Base-by-base conservation (phyloP, 2,329 filamentous ascomycete species). In the Scleromitrula shiraiana region DNA sequence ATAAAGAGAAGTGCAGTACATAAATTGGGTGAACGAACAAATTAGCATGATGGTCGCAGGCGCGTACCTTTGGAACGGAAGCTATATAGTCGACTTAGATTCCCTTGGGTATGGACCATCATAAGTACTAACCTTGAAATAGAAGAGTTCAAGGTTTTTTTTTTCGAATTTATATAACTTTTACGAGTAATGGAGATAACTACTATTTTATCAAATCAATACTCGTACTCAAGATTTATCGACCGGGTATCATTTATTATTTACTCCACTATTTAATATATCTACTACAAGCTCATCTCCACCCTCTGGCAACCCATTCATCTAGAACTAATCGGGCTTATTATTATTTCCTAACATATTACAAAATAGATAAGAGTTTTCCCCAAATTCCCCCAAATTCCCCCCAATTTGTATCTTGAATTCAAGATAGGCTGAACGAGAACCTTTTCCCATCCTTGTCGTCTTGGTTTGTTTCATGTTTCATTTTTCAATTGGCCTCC, bases 181-280 rank as follows among this genome's bases (percentile, higher is more conserved):
- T n/a, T n/a, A n/a, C n/a, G n/a, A n/a, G n/a, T n/a, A n/a, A n/a
- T n/a, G n/a, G n/a, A n/a, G n/a, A n/a, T n/a, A n/a, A n/a, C n/a
- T n/a, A 30, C 15, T 14, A 30, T 22, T 9, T 32, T 19, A 19
- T 23, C 43, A 15, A 46, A 46, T 46, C 43, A 39, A 32, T 32
- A 32, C 17, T 41, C 15, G 15, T n/a, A n/a, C 17, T 6, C 12
- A 7, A 38, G 2, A 14, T 38, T 38, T 24, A 24, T 12, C 35
- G 35, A 38, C 9, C 7, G 5, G 17, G 8, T 20, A n/a, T n/a
- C n/a, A n/a, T n/a, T n/a, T n/a, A n/a, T n/a, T n/a, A n/a, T n/a
- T n/a, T n/a, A n/a, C n/a, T 47, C 45, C 45, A 42, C 23, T 42
- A 24, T 42, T 22, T n/a, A 47, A 41, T 47, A 42, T 47, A 47